Evolutionary conservation across 148 eudicot genomes (phyloP), one percentile per base, ranked within the genome.

Genomic region (Cornus controversa): DNA sequence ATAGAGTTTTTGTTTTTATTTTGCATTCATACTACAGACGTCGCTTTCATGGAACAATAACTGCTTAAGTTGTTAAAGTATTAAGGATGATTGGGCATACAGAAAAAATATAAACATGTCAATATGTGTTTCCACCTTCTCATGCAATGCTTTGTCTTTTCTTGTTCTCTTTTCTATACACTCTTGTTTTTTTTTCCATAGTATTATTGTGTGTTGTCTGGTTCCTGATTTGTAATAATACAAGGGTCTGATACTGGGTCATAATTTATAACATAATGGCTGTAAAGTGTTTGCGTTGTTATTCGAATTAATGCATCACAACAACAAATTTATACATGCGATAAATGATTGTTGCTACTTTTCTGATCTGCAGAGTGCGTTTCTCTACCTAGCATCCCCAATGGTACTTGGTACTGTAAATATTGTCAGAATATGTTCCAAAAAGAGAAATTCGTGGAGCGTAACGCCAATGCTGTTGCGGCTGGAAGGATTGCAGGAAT

Each of bases 401-500:
- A 64, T 16, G 90, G 72, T 67, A 83, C 81, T 58, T 94, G 97
- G 97, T 91, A 86, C 75, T 94, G 98, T 66, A 85, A 73, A 76
- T 86, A 87, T 76, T 94, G 98, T 71, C 78, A 82, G 40, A 86
- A 80, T 66, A 87, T 77, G 84, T 82, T 85, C 28, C 82, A 86
- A 77, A 84, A 79, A 84, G 93, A 86, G 69, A 90, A 84, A 72
- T 85, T 68, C 70, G 96, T 88, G 28, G 97, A 86, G 80, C 83
- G 60, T 34, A 87, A 86, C 78, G 88, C 87, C 20, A 90, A 93
- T 84, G 93, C 98, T 29, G 84, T 93, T 66, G 98, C 98, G 78
- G 98, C 98, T 77, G 97, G 97, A 68, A 86, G 97, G 27, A 77
- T 89, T 72, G 83, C 89, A 11, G 97, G 97, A 64, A 82, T 85